These are phyloP conservation scores for Juncus effusus DNA, from an alignment of 176 grass and related monocot genomes.

Conservation along the genomic window DNA sequence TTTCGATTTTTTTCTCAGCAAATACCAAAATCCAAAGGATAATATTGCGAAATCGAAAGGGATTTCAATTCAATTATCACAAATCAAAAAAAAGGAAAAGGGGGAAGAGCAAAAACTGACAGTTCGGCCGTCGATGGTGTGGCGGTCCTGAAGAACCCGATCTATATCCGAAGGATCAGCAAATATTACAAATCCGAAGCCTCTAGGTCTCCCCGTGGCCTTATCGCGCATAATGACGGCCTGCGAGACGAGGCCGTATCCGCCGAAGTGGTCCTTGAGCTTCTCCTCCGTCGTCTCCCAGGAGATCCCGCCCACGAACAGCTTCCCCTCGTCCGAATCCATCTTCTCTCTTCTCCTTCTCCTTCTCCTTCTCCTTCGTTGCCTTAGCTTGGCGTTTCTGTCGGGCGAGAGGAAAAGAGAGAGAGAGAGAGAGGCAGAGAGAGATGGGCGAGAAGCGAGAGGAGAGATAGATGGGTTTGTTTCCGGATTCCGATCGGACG, in stretches of 20 bases:
- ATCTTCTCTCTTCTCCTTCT: conserved; percentile 37
- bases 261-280: conserved; percentile 79
- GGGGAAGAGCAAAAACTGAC: conserved; percentile 22
- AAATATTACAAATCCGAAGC: conserved; percentile 98
- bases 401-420: neutral
- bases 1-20: too few relatives aligned
- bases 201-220: conserved; percentile 77
- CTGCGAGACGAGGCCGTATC: conserved; percentile 76
- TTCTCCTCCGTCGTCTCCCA: conserved; percentile 99
- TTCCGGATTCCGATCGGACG: conserved; percentile 21
- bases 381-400: conserved; percentile 17
- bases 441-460: conserved; percentile 6
- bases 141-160: conserved; percentile 74
- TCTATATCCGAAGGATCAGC: conserved; percentile 70
- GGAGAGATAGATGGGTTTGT: neutral
- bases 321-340: conserved; percentile 98
- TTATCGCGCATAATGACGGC: conserved; percentile 93
- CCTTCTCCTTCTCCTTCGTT: conserved; percentile 18
- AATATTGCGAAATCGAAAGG: too few relatives aligned
- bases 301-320: conserved; percentile 98
- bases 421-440: conserved; percentile 21
- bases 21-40: too few relatives aligned
- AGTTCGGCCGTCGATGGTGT: conserved; percentile 87
- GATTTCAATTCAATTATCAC: neutral
- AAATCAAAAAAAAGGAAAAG: neutral